Percentiles rank a stretch among this genome's conserved stretches.
Conservation (phyloP, 306 rosid genomes). For the Datisca glomerata region DNA sequence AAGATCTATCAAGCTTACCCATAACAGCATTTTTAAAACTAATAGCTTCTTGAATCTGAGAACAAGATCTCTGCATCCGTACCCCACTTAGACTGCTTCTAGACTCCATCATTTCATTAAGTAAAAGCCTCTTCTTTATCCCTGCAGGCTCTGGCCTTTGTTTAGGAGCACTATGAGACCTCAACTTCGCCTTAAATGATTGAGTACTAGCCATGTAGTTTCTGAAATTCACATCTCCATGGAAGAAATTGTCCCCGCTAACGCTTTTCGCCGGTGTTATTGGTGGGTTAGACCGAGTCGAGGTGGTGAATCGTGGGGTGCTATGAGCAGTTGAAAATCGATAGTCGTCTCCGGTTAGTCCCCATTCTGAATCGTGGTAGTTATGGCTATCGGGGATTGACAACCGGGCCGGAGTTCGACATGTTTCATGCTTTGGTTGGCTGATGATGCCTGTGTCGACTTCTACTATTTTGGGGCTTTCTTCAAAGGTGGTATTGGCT, state of each 20-base stretch:
- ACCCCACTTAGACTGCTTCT: slow-evolving; percentile 69
- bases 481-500: slow-evolving; percentile 38
- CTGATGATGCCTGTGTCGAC: slow-evolving; percentile 67
- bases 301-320: slow-evolving; percentile 57
- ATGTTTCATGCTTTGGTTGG: slow-evolving; percentile 37
- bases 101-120: slow-evolving; percentile 59
- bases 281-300: slow-evolving; percentile 29
- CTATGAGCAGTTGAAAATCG: slow-evolving; percentile 80
- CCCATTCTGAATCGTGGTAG: slow-evolving; percentile 54
- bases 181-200: slow-evolving; percentile 74
- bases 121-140: slow-evolving; percentile 46
- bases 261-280: slow-evolving; percentile 52
- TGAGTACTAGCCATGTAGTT: slow-evolving; percentile 69
- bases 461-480: slow-evolving; percentile 74
- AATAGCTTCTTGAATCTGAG: slow-evolving; percentile 62
- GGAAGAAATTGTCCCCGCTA: slow-evolving; percentile 24
- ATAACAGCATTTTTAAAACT: slow-evolving; percentile 72
- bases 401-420: slow-evolving; percentile 25
- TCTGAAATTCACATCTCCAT: slow-evolving; percentile 35
- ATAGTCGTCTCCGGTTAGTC: slow-evolving; percentile 51
- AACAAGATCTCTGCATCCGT: slow-evolving; percentile 74
- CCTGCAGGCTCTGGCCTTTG: slow-evolving; percentile 74
- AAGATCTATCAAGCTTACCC: slow-evolving; percentile 49
- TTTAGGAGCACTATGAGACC: slow-evolving; percentile 85
- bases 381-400: slow-evolving; percentile 34